phyloP scores from a whole-genome alignment of 345 rosid genomes.

The Citrus maxima region DNA sequence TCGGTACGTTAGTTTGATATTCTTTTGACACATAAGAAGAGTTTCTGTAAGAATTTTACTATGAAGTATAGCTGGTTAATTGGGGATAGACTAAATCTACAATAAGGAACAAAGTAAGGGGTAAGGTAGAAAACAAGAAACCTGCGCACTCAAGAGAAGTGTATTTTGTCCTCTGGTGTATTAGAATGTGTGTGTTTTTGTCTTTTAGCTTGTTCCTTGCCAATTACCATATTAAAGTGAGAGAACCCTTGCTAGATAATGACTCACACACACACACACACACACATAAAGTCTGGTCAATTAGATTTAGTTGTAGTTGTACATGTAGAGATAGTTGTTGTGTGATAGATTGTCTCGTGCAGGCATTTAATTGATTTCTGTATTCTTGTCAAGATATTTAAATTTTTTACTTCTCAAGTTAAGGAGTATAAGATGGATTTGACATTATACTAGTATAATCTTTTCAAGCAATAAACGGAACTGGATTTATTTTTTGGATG shows the following conservation, averaged over 20 bases:
- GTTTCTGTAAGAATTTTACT: not conserved
- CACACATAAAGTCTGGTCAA: too few species aligned
- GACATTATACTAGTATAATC: not conserved
- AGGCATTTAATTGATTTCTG: not conserved
- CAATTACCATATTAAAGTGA: too few species aligned
- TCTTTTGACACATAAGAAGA: not conserved
- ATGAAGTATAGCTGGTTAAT: too few species aligned
- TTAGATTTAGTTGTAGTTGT: not conserved
- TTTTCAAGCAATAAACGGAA: not conserved
- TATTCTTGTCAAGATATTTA: not conserved
- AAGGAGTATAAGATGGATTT: not conserved
- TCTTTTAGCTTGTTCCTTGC: too few species aligned
- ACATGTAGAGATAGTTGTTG: not conserved
- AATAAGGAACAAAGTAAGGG: too few species aligned
- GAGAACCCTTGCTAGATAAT: too few species aligned
- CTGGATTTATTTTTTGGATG: not conserved
- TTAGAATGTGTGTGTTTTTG: too few species aligned
- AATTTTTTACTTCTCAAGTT: not conserved
- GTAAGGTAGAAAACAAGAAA: too few species aligned
- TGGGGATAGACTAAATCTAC: too few species aligned
- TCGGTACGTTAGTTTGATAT: conserved; percentile 48
- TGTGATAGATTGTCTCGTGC: not conserved
- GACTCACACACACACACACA: not conserved
- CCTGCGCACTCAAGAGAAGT: too few species aligned
- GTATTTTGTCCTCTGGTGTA: too few species aligned